Base-by-base conservation (phyloP, 768 basidiomycete genomes). In the Calvatia gigantea region DNA sequence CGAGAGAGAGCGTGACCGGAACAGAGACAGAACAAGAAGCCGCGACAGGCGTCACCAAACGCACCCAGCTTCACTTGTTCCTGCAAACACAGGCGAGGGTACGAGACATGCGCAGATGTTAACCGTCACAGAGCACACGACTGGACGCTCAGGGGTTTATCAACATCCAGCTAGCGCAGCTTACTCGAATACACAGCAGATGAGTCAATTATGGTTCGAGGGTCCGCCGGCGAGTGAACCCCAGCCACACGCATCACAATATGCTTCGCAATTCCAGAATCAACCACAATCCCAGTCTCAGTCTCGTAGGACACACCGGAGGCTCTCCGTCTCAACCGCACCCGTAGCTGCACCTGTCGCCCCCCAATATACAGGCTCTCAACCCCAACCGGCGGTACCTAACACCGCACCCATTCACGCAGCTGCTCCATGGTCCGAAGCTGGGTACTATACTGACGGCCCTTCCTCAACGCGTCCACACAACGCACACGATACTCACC, bases 391-490 rank as follows among this genome's bases (percentile, higher is more conserved):
- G 6, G 46, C 21, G 4, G 27, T 43, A 27, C 48, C 38, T 12
- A 51, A 25, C n/a, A 43, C 55, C 9, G 48, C 55, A 25, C 49
- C 48, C 14, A 25, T 29, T 3, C 32, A 51, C 31, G 41, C 41
- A 1, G 14, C 17, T 1, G 25, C 44, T 23, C 11, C 35, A 11
- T 51, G 52, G 29, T 54, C 37, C 7, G 51, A 57, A 9, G 37
- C 39, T 2, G 56, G 58, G 12, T 62, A 58, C 25, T 43, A 51
- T 32, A 54, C 60, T 5, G 59, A 60, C 47, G 44, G 33, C 2
- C 51, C 42, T 7, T 49, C 47, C 5, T 31, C 51, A 33, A 31
- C 47, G 15, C 50, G 58, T 45, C 47, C 56, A 12, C 42, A 58
- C 27, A n/a, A n/a, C 21, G 3, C 41, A 42, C 51, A 33, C 11